phyloP scores from a whole-genome alignment of 768 basidiomycete genomes.

The Podaxis rugospora region DNA sequence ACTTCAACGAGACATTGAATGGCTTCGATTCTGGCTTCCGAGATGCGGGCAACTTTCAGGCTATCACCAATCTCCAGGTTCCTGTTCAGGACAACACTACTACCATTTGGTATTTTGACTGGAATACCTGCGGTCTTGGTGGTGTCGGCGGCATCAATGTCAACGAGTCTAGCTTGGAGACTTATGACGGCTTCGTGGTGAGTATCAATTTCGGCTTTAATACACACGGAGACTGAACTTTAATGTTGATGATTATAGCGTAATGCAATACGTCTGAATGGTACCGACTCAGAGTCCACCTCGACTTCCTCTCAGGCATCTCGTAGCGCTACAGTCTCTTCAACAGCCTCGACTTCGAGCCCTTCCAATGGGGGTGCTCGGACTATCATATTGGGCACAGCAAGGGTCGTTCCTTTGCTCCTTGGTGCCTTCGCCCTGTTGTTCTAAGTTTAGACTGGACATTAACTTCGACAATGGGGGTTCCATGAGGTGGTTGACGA shows the following conservation, averaged over 20 bases:
- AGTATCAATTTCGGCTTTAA: conserved; percentile 14
- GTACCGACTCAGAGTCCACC: conserved; percentile 25
- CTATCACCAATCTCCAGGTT: conserved; percentile 40
- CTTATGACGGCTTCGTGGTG: conserved; percentile 42
- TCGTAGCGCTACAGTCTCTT: not conserved
- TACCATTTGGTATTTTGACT: conserved; percentile 62
- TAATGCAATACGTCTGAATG: conserved; percentile 54
- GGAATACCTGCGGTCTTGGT: conserved; percentile 47
- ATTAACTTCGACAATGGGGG: not conserved
- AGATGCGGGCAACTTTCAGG: conserved; percentile 41
- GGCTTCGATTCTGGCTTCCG: conserved; percentile 57
- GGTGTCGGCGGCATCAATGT: conserved; percentile 61
- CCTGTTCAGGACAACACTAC: conserved; percentile 37
- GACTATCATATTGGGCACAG: not conserved
- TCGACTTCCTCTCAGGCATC: not conserved
- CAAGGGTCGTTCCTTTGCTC: not conserved
- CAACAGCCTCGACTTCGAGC: not conserved
- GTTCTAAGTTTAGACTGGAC: not conserved
- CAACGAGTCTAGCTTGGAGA: conserved; percentile 39
- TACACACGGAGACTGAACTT: not conserved
- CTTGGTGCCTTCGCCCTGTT: not conserved
- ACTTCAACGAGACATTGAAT: conserved; percentile 44
- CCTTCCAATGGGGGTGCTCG: not conserved
- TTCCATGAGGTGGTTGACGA: not conserved
- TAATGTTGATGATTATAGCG: conserved; percentile 30